Evolutionary conservation across 2,329 filamentous ascomycete species (phyloP).

Genomic region (Diaporthe nobilis): DNA sequence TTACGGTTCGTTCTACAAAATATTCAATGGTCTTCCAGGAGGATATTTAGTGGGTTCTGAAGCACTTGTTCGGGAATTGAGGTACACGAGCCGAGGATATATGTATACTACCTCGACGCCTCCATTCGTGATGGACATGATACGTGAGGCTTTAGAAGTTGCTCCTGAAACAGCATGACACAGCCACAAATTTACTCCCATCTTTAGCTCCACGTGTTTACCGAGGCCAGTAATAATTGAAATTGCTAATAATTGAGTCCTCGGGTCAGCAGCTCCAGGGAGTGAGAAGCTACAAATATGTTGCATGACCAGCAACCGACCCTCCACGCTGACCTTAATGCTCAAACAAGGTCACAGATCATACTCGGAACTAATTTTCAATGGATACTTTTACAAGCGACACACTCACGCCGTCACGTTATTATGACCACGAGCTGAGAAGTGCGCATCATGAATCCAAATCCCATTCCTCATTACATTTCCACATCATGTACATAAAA

Average conservation of each 20-base stretch:
- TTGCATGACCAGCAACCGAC: background rate
- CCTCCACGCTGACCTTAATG: too few relatives aligned
- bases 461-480: conserved; percentile 40
- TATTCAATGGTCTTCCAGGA: background rate
- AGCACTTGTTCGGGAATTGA: background rate
- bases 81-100: background rate
- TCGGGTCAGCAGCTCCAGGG: background rate
- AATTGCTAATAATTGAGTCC: background rate
- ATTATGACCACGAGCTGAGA: background rate
- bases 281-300: background rate
- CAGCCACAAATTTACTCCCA: background rate
- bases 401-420: background rate
- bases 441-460: conserved; percentile 41
- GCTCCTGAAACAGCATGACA: background rate
- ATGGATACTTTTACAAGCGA: background rate
- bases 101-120: background rate
- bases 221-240: background rate
- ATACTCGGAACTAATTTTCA: background rate
- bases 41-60: background rate
- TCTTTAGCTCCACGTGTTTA: background rate
- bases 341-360: too few relatives aligned
- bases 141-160: background rate
- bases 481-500: conserved; percentile 58
- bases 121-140: background rate
- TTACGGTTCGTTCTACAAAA: background rate